Percentiles rank a stretch among this genome's conserved stretches.
Conservation (phyloP, 2,329 filamentous ascomycete genomes). For the Neopestalotiopsis sp. region DNA sequence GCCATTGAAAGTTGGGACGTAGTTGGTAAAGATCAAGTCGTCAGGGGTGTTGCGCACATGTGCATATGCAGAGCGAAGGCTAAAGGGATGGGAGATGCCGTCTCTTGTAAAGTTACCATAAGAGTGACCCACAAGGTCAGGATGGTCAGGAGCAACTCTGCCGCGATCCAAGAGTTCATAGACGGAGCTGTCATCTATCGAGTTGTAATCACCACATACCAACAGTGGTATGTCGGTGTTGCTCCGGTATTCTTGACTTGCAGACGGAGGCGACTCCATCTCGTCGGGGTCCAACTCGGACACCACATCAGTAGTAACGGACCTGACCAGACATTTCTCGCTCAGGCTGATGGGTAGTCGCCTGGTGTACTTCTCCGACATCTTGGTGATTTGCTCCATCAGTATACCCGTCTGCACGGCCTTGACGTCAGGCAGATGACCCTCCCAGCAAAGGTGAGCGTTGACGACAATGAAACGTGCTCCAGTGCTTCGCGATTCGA, state of each 20-base stretch:
- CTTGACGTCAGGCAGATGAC: conserved; percentile 90
- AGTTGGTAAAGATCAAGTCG: conserved; percentile 93
- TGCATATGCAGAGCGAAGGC: conserved; percentile 86
- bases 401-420: conserved; percentile 94
- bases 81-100: conserved; percentile 94
- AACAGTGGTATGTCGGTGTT: conserved; percentile 89
- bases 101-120: conserved; percentile 94
- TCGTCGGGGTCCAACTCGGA: conserved; percentile 58
- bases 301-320: conserved; percentile 49
- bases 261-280: conserved; percentile 67
- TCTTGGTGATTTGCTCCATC: conserved; percentile 88
- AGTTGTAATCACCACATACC: conserved; percentile 97
- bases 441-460: conserved; percentile 95
- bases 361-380: conserved; percentile 84
- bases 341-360: conserved; percentile 71
- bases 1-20: conserved; percentile 89
- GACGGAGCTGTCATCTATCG: conserved; percentile 82
- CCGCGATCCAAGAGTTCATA: conserved; percentile 89
- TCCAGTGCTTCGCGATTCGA: conserved; percentile 92
- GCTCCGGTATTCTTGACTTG: conserved; percentile 85
- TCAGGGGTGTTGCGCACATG: conserved; percentile 82
- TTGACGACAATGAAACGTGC: conserved; percentile 91
- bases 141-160: conserved; percentile 76
- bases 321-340: conserved; percentile 72
- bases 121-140: conserved; percentile 78